Evolutionary conservation across 345 rosid genomes (phyloP).

Genomic region (Isatis tinctoria): DNA sequence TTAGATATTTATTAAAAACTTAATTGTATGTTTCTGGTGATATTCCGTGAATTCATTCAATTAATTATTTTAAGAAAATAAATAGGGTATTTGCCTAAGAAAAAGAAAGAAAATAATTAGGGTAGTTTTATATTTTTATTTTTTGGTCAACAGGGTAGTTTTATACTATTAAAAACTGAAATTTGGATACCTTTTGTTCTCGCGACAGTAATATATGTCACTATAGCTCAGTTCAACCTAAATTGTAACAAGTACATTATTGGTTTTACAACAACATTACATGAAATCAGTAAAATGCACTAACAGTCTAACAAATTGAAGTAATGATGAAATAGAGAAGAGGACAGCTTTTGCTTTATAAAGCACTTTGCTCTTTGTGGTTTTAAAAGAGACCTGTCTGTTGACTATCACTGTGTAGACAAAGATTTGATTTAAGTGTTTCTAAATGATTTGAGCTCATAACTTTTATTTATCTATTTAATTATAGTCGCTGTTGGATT

Average conservation of each 20-base stretch:
- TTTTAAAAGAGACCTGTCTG: constrained; percentile 37
- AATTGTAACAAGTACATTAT: background rate
- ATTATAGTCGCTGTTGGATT: constrained; percentile 5
- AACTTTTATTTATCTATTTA: background rate
- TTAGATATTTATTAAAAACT: background rate
- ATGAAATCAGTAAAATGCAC: constrained; percentile 18
- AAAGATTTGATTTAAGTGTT: constrained; percentile 26
- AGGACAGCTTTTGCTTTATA: constrained; percentile 54
- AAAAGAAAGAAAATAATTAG: too few relatives aligned
- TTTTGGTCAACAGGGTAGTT: too few relatives aligned
- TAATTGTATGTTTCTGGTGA: background rate
- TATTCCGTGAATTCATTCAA: background rate
- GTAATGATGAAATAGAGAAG: constrained; percentile 31
- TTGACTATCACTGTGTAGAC: constrained; percentile 47
- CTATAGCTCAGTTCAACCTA: background rate
- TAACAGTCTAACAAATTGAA: constrained; percentile 13
- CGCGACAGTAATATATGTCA: background rate
- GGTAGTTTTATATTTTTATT: background rate
- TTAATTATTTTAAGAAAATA: background rate
- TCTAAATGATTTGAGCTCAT: background rate
- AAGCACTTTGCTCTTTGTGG: constrained; percentile 52
- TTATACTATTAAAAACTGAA: background rate
- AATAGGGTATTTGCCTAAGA: too few relatives aligned
- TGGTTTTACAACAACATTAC: background rate
- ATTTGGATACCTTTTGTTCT: background rate